phyloP scores from a whole-genome alignment of 306 rosid species.

The Hippophae rhamnoides region DNA sequence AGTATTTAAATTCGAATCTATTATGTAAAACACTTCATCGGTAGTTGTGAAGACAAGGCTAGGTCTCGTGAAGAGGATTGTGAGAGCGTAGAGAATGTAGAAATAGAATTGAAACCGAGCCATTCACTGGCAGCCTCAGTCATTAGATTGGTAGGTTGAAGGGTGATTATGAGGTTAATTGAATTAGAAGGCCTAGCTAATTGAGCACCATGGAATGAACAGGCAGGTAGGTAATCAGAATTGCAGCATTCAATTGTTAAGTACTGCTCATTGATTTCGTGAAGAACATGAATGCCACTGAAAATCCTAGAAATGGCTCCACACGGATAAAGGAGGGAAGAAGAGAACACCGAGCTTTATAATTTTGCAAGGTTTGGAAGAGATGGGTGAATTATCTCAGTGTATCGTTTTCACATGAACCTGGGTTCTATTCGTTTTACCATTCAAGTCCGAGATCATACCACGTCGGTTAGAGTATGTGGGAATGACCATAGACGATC shows the following conservation, averaged over 20 bases:
- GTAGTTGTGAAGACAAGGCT: slow-evolving; percentile 19
- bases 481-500: slow-evolving; percentile 9
- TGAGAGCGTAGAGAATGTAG: slow-evolving; percentile 20
- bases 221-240: not conserved
- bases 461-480: not conserved
- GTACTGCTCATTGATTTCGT: not conserved
- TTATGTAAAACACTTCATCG: slow-evolving; percentile 32
- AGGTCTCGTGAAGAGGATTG: slow-evolving; percentile 17
- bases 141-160: slow-evolving; percentile 37
- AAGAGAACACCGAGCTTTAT: not conserved
- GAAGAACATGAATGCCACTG: slow-evolving; percentile 9
- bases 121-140: slow-evolving; percentile 58
- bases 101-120: slow-evolving; percentile 58
- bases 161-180: not conserved
- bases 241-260: not conserved
- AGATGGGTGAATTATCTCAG: slow-evolving; percentile 5
- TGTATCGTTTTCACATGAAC: slow-evolving; percentile 17
- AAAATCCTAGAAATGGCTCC: slow-evolving; percentile 49
- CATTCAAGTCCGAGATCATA: not conserved
- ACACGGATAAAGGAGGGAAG: slow-evolving; percentile 2
- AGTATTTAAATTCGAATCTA: slow-evolving; percentile 44
- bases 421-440: not conserved
- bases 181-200: not conserved
- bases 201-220: not conserved
- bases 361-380: slow-evolving; percentile 5